Percentiles rank a stretch among this genome's conserved stretches.
Conservation (phyloP, 2,329 filamentous ascomycete genomes). For the Trichoderma polysporum region DNA sequence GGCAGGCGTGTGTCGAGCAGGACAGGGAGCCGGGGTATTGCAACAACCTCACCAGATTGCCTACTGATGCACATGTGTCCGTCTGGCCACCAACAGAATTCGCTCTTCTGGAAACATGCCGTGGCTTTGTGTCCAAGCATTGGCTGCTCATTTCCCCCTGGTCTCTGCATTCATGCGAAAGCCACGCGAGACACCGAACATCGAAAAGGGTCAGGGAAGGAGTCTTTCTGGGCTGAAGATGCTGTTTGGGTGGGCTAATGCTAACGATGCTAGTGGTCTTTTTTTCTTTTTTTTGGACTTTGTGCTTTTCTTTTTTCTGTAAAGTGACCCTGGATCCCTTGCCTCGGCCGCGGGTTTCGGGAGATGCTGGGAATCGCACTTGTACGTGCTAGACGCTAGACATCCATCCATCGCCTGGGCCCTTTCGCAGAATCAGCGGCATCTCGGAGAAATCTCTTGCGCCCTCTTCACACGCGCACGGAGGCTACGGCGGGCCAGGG, state of each 20-base stretch:
- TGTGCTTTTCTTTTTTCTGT: neutral
- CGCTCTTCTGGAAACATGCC: conserved; percentile 20
- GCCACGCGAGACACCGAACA: conserved; percentile 19
- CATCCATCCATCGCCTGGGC: neutral
- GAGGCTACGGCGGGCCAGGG: neutral
- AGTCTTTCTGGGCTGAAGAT: neutral
- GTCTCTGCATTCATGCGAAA: conserved; percentile 11
- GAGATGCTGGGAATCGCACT: neutral
- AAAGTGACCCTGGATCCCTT: neutral
- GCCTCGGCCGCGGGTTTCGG: neutral
- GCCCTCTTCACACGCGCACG: neutral
- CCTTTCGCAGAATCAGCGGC: neutral
- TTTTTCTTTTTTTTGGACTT: neutral
- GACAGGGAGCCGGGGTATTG: conserved; percentile 12
- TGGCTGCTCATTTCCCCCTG: conserved; percentile 19
- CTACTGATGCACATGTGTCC: conserved; percentile 1
- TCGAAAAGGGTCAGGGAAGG: neutral
- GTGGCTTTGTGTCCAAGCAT: conserved; percentile 3
- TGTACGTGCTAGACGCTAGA: neutral
- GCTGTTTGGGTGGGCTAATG: neutral
- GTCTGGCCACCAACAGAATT: conserved; percentile 15
- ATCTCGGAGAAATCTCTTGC: conserved; percentile 1
- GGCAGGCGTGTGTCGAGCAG: conserved; percentile 3
- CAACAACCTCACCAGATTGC: conserved; percentile 15
- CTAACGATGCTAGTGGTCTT: neutral